Conservation (phyloP, 768 basidiomycete species). For the Boletus bicolor region DNA sequence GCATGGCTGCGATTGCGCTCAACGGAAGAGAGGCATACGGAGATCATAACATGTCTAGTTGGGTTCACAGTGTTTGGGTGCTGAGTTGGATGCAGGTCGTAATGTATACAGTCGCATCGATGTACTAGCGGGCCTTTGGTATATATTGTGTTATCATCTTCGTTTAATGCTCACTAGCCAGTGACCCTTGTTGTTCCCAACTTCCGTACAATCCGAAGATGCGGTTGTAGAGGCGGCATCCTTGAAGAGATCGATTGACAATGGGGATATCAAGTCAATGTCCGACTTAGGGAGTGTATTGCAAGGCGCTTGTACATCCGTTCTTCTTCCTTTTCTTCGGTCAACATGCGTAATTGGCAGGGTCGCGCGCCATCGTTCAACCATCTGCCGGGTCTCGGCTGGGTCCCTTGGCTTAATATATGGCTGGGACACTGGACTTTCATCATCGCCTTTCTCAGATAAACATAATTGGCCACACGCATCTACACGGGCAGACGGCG, state of each 20-base stretch:
- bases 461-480: slow-evolving; percentile 8
- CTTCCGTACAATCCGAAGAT: slow-evolving; percentile 32
- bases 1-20: slow-evolving; percentile 56
- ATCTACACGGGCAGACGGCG: slow-evolving; percentile 21
- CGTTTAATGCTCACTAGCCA: slow-evolving; percentile 31
- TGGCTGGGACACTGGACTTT: slow-evolving; percentile 1
- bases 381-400: slow-evolving; percentile 26
- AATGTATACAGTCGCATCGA: not conserved
- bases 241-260: slow-evolving; percentile 22
- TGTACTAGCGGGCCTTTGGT: not conserved
- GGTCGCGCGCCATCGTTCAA: slow-evolving; percentile 32
- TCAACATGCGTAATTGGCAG: slow-evolving; percentile 15
- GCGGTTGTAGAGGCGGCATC: slow-evolving; percentile 28
- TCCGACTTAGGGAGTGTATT: slow-evolving; percentile 4
- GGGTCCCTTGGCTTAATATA: slow-evolving; percentile 25
- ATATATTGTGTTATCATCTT: slow-evolving; percentile 12
- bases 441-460: slow-evolving; percentile 24
- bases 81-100: not conserved
- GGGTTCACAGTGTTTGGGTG: not conserved
- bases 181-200: slow-evolving; percentile 31
- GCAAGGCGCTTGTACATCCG: slow-evolving; percentile 3
- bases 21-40: slow-evolving; percentile 30
- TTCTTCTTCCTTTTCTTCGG: slow-evolving; percentile 14
- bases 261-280: slow-evolving; percentile 14
- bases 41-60: not conserved